phyloP scores from a whole-genome alignment of 345 rosid species.

The Lepidium didymum region DNA sequence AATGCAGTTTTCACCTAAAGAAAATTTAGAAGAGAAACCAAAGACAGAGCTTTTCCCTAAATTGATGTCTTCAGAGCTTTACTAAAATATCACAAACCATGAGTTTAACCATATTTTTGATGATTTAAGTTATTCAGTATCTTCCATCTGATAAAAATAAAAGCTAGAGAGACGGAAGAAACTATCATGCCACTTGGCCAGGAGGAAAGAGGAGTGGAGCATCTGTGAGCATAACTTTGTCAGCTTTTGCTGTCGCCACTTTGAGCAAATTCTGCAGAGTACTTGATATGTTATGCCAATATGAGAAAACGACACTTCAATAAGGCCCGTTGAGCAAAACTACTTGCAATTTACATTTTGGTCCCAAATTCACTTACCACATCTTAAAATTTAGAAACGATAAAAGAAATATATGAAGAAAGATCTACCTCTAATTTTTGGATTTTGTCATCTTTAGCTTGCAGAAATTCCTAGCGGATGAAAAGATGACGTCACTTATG shows the following conservation, averaged over 20 bases:
- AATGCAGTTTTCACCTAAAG: neutral
- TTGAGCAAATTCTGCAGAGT: constrained; percentile 50
- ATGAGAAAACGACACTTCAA: constrained; percentile 1
- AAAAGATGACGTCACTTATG: constrained; percentile 9
- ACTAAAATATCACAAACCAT: neutral
- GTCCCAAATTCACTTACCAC: neutral
- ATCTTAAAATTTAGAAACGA: neutral
- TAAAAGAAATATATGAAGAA: neutral
- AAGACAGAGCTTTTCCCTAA: neutral
- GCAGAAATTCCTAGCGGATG: constrained; percentile 49
- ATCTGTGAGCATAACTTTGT: constrained; percentile 86
- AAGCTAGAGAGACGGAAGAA: neutral
- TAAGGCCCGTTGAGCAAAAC: neutral
- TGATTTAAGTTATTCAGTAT: neutral
- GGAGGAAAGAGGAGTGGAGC: constrained; percentile 89
- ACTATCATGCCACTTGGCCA: constrained; percentile 59
- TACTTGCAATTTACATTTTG: neutral
- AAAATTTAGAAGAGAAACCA: neutral
- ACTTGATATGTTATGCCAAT: constrained; percentile 12
- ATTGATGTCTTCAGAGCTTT: neutral
- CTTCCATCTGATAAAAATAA: neutral
- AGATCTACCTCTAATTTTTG: constrained; percentile 55
- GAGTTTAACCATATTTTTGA: neutral
- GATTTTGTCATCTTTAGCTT: constrained; percentile 45
- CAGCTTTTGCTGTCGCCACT: constrained; percentile 63